Evolutionary conservation across 176 grass and related monocot species (phyloP), one percentile per base, ranked within the genome.

Genomic region (Carex kokanica): DNA sequence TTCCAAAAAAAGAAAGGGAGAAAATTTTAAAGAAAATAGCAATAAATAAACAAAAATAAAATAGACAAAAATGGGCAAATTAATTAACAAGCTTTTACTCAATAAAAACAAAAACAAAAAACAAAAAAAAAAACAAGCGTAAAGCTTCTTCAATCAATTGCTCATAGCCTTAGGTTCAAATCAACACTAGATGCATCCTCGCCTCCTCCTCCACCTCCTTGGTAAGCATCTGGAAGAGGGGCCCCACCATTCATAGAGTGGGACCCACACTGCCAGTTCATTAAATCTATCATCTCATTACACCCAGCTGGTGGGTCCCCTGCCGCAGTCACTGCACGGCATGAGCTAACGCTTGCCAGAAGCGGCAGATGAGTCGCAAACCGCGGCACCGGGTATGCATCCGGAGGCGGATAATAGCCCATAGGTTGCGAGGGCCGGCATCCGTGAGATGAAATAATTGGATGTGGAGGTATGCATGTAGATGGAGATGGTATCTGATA

Each of bases 251-350:
- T 53, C 18, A 57, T 49, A 8, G 20, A 47, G 59, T 65, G 84
- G 69, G 84, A 89, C 6, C 84, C 84, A 20, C 71, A 81, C 40
- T 82, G 79, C 88, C 88, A 89, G 56, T 89, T 89, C 32, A 89
- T 84, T 31, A 89, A 64, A 73, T 89, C 83, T 84, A 89, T 59
- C 78, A 85, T 86, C 77, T 86, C 84, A 77, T 83, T 65, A 57
- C 56, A 40, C 17, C 84, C 67, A 15, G 84, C 84, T 20, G 88
- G 0, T 16, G 66, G 87, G 64, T 88, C 75, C 15, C 8, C 82
- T 14, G 82, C 74, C 0, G 87, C 27, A 61, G 51, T 74, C 74
- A 85, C 59, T 82, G 87, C 63, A 24, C 87, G 45, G 82, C 77
- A 8, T 69, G 45, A 68, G 79, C 45, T 83, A 18, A 83, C 27